Evolutionary conservation across 257 asterid species (phyloP).

Genomic region (Salvia splendens): DNA sequence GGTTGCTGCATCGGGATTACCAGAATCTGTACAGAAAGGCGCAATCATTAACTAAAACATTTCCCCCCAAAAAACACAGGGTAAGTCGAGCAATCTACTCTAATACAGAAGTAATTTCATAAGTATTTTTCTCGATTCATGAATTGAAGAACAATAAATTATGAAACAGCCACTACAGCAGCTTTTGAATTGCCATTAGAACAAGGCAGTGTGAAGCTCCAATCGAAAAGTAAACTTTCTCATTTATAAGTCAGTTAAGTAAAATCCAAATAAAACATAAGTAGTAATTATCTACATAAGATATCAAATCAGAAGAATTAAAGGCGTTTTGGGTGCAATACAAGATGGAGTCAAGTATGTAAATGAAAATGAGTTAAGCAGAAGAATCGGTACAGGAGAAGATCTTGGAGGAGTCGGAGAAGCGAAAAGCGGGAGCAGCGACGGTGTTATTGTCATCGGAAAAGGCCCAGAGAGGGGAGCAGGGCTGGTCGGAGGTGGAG

Average conservation of each 20-base stretch:
- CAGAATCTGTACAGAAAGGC: slow-evolving; percentile 41
- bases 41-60: slow-evolving; percentile 16
- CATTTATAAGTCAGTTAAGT: slow-evolving; percentile 8
- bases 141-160: slow-evolving; percentile 17
- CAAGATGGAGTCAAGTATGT: slow-evolving; percentile 24
- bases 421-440: slow-evolving; percentile 42
- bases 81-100: slow-evolving; percentile 21
- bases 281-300: slow-evolving; percentile 9
- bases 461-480: slow-evolving; percentile 79
- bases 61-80: background rate
- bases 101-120: slow-evolving; percentile 13
- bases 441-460: slow-evolving; percentile 59
- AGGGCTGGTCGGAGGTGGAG: slow-evolving; percentile 66
- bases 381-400: slow-evolving; percentile 49
- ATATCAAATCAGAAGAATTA: slow-evolving; percentile 1
- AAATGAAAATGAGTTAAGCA: slow-evolving; percentile 1
- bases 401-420: slow-evolving; percentile 50
- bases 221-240: background rate
- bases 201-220: slow-evolving; percentile 24
- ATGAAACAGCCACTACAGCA: slow-evolving; percentile 14
- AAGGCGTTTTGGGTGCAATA: background rate
- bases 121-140: background rate
- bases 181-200: slow-evolving; percentile 23
- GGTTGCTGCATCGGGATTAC: slow-evolving; percentile 43
- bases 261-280: background rate